Conservation (phyloP, 2,329 filamentous ascomycete genomes). For the Whalleya microplaca region DNA sequence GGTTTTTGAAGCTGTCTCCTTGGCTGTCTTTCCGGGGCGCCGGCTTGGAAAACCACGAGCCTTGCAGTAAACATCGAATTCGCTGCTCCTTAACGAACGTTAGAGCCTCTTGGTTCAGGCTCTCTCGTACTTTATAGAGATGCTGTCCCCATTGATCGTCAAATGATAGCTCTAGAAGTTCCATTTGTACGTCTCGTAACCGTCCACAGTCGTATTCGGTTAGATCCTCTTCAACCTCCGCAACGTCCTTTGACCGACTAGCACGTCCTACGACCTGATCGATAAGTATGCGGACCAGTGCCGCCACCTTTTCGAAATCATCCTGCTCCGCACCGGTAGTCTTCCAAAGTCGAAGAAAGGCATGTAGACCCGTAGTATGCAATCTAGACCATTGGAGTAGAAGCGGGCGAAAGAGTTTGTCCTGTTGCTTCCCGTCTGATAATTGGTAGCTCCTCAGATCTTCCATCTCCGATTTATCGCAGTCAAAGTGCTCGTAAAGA, state of each 20-base stretch:
- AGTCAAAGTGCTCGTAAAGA: conserved; percentile 93
- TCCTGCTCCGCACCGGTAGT: conserved; percentile 80
- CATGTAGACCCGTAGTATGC: conserved; percentile 82
- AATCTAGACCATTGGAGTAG: conserved; percentile 91
- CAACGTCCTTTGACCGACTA: conserved; percentile 77
- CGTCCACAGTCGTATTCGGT: conserved; percentile 78
- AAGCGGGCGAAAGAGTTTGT: conserved; percentile 83
- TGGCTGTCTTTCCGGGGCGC: conserved; percentile 49
- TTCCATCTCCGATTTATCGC: conserved; percentile 80
- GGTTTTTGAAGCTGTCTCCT: conserved; percentile 42
- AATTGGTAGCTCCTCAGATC: conserved; percentile 77
- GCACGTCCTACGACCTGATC: conserved; percentile 88
- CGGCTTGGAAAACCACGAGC: conserved; percentile 79
- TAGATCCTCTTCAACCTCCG: conserved; percentile 88
- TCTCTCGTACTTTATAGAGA: conserved; percentile 85
- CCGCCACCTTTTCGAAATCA: conserved; percentile 92
- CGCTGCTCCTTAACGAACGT: conserved; percentile 98
- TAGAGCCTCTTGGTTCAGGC: conserved; percentile 86
- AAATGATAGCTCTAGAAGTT: conserved; percentile 85
- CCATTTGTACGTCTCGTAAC: conserved; percentile 89
- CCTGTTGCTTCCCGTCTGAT: conserved; percentile 78
- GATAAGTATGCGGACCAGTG: conserved; percentile 85
- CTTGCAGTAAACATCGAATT: conserved; percentile 84
- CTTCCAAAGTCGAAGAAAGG: conserved; percentile 93
- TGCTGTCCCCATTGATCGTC: conserved; percentile 95